Evolutionary conservation across 2,329 filamentous ascomycete species (phyloP).

Genomic region (Paramyrothecium sp.): DNA sequence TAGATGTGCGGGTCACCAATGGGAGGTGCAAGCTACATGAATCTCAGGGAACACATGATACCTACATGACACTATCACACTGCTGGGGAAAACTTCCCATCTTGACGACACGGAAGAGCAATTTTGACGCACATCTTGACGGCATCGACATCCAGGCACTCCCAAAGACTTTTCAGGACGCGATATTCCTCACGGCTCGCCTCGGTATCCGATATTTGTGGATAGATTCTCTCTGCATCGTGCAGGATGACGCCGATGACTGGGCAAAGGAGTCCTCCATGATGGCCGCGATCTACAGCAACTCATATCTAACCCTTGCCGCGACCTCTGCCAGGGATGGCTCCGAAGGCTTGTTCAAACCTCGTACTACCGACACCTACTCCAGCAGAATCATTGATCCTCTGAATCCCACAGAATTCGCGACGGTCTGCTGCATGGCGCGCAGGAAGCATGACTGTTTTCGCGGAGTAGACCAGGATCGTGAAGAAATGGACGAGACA

Average conservation of each 20-base stretch:
- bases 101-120: no score
- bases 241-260: conserved; percentile 11
- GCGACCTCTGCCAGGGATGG: conserved; percentile 3
- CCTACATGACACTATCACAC: no score
- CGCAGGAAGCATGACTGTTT: neutral
- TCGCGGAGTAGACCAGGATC: conserved; percentile 4
- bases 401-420: neutral
- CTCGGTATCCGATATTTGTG: conserved; percentile 11
- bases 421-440: neutral
- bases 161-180: no score
- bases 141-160: no score
- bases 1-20: no score
- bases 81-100: no score
- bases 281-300: conserved; percentile 12
- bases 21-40: no score
- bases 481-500: neutral
- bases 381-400: neutral
- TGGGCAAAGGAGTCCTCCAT: conserved; percentile 11
- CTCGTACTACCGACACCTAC: no score
- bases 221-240: conserved; percentile 17
- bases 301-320: conserved; percentile 8
- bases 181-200: no score
- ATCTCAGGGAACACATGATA: no score
- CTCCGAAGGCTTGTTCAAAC: conserved; percentile 5
- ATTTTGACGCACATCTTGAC: no score